Percentiles rank a stretch among this genome's conserved stretches.
These are phyloP conservation scores for Nitzschia sp. DNA, from an alignment of 108 stramenopile genomes.

Conservation along the genomic window DNA sequence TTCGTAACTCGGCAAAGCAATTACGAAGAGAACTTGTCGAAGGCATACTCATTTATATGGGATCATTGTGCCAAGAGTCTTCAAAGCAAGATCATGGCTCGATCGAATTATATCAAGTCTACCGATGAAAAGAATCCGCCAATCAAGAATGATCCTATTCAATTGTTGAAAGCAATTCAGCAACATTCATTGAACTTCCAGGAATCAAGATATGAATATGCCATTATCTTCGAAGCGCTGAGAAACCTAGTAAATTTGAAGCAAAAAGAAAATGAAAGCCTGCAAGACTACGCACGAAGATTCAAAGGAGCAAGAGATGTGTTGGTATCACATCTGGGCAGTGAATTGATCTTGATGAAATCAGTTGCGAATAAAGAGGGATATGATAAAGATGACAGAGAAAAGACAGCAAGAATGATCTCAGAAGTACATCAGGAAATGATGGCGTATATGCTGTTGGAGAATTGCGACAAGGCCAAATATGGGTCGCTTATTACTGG, in stretches of 20 bases:
- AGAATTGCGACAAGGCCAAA: constrained; percentile 5
- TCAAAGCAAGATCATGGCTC: background rate
- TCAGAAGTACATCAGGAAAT: background rate
- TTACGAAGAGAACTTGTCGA: constrained; percentile 3
- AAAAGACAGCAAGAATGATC: background rate
- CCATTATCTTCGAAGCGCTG: background rate
- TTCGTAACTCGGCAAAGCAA: background rate
- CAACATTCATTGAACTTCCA: background rate
- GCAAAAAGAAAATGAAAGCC: constrained; percentile 5
- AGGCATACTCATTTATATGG: constrained; percentile 4
- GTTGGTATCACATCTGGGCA: background rate
- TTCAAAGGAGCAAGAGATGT: constrained; percentile 10
- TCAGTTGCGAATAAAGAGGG: background rate
- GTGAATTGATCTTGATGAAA: background rate
- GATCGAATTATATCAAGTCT: background rate
- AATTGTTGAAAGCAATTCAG: background rate
- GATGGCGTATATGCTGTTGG: constrained; percentile 9
- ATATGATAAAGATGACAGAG: background rate
- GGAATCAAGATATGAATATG: background rate
- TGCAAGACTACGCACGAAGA: constrained; percentile 1
- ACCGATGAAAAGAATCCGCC: too few relatives aligned
- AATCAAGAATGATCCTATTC: background rate
- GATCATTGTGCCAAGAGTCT: background rate
- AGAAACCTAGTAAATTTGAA: background rate
- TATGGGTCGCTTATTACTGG: constrained; percentile 3